These are phyloP conservation scores for Corynascus novoguineensis DNA, from an alignment of 495 filamentous ascomycete species.

Conservation along the genomic window DNA sequence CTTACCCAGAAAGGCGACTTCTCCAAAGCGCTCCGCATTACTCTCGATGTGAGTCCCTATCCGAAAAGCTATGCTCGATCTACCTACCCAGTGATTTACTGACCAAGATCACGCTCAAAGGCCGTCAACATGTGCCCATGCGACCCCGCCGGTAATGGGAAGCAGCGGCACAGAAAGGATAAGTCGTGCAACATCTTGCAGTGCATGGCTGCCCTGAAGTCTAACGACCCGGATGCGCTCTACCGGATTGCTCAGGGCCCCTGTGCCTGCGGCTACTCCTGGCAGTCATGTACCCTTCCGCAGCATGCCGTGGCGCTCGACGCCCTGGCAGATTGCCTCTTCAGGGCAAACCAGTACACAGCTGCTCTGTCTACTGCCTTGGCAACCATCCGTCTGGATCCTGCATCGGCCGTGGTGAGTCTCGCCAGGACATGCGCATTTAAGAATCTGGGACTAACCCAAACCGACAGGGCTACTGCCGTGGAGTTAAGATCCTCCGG, in stretches of 20 bases:
- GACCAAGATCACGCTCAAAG: too few relatives aligned
- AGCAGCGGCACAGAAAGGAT: slow-evolving; percentile 21
- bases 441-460: not conserved
- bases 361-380: slow-evolving; percentile 26
- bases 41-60: not conserved
- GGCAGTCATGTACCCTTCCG: slow-evolving; percentile 19
- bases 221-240: slow-evolving; percentile 10
- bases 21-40: not conserved
- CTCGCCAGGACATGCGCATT: not conserved
- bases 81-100: not conserved
- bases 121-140: slow-evolving; percentile 20
- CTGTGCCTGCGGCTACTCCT: slow-evolving; percentile 25
- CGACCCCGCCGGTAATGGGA: not conserved
- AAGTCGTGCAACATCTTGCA: slow-evolving; percentile 27
- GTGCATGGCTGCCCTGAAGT: slow-evolving; percentile 15
- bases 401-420: slow-evolving; percentile 18
- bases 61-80: not conserved
- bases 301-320: slow-evolving; percentile 24
- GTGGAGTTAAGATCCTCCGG: slow-evolving; percentile 22
- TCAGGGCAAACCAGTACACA: slow-evolving; percentile 10
- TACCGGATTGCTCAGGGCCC: slow-evolving; percentile 1
- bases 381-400: slow-evolving; percentile 23
- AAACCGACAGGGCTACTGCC: slow-evolving; percentile 25
- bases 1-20: not conserved
- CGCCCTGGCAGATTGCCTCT: slow-evolving; percentile 18